Base-by-base conservation (phyloP, 805 yeast genomes). In the Ascoidea tarda region DNA sequence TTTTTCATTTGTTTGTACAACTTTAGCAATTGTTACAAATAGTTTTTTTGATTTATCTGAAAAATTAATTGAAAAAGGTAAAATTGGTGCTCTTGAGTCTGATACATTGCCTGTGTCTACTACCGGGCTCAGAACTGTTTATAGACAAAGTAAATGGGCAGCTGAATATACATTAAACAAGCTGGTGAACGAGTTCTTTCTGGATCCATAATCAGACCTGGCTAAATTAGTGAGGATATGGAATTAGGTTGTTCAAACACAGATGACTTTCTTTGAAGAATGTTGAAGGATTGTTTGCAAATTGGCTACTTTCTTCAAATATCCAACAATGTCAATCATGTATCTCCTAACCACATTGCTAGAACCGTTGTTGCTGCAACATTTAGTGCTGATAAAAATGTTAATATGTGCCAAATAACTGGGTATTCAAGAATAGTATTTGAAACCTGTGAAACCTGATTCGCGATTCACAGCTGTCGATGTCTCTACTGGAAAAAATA, bases 271-370 rank as follows among this genome's bases (percentile, higher is more conserved):
- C 72, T 93, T 62, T 72, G 91, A 58, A 79, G 99, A 67, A 85
- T 90, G 85, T 73, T 93, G 71, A 93, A 93, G 73, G 98, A 99
- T 38, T 83, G 95, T 68, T 82, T 82, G 51, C 96, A 93, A 68
- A 69, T 95, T 54, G 96, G 96, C 8, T 71, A 74, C 50, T 84
- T 78, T 60, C 99, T 99, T 42, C 84, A 84, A 62, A 89, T 93
- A 59, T 67, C 78, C 59, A 93, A 93, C 72, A 78, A 82, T 49
- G 95, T 91, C 46, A 93, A 93, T 68, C 88, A 90, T 85, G 97
- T 88, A 21, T 99, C 99, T 2, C 99, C 93, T 48, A 97, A 95
- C 61, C 99, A 93, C 63, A 99, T 93, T 58, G 98, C 99, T 1
- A 77, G 95, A 49, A 87, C 89, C 28, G 86, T 83, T 32, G 87